Conservation (phyloP, 78 protist species). For the Guillardia theta region DNA sequence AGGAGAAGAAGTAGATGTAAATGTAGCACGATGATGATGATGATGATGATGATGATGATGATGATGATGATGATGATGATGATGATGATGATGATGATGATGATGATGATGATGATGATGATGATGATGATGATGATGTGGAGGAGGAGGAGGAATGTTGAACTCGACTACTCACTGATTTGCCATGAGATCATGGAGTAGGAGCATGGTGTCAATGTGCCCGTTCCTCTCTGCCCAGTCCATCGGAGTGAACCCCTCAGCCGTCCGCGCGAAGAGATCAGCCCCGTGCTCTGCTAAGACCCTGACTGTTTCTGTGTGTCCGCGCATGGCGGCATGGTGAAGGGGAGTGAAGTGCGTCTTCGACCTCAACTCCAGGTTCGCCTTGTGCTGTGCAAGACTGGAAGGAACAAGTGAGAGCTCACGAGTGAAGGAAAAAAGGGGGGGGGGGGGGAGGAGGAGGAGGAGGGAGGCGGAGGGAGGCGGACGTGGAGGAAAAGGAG, state of each 20-base stretch:
- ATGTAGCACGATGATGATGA: constrained; percentile 66
- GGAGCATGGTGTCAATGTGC: too few species aligned
- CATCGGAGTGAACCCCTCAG: not conserved
- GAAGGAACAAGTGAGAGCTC: not conserved
- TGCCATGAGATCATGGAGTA: too few species aligned
- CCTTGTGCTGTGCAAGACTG: too few species aligned
- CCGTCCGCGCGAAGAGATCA: not conserved
- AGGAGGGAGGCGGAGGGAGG: not conserved
- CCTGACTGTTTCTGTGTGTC: not conserved
- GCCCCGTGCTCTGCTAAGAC: not conserved
- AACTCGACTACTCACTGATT: too few species aligned
- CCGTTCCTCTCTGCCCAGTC: constrained; percentile 59
- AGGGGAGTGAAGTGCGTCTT: not conserved
- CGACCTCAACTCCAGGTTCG: not conserved
- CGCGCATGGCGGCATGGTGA: not conserved
- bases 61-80: constrained; percentile 88
- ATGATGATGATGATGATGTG: not conserved
- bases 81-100: constrained; percentile 60
- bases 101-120: not conserved
- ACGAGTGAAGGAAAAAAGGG: not conserved
- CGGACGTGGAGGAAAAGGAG: not conserved
- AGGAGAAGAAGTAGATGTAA: not conserved
- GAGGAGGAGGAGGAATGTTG: not conserved
- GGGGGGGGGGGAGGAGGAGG: not conserved
- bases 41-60: constrained; percentile 64